These are phyloP conservation scores for Agarophyton chilense DNA, from an alignment of 23 red algal species.

Conservation along the genomic window DNA sequence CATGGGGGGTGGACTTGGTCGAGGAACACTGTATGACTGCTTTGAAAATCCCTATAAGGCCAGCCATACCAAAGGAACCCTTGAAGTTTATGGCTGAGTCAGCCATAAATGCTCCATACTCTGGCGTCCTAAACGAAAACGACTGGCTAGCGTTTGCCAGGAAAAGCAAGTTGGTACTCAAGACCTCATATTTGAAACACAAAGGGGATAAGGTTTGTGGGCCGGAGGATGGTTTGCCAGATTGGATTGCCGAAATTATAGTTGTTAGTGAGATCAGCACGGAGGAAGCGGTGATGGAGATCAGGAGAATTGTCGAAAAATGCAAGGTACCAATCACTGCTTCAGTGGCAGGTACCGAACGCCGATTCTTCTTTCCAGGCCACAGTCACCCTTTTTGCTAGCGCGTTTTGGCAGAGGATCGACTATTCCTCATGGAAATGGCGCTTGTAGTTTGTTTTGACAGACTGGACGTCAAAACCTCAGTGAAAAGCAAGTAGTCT, in stretches of 20 bases:
- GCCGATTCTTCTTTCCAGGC: conserved; percentile 52
- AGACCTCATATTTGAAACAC: conserved; percentile 67
- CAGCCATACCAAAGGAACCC: conserved; percentile 53
- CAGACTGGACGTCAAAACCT: too few species aligned
- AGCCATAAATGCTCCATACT: conserved; percentile 90
- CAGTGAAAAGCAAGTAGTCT: too few species aligned
- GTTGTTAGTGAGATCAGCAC: not conserved
- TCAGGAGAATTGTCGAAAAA: not conserved
- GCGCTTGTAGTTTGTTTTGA: too few species aligned
- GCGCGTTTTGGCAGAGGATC: not conserved
- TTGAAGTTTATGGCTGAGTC: conserved; percentile 69
- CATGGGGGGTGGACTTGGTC: conserved; percentile 98
- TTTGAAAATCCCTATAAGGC: conserved; percentile 82
- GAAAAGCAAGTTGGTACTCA: conserved; percentile 23
- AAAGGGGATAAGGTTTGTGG: conserved; percentile 82
- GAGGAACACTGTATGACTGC: conserved; percentile 94
- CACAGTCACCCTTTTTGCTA: conserved; percentile 48
- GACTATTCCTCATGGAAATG: too few species aligned
- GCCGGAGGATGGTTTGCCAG: conserved; percentile 85
- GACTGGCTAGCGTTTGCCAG: conserved; percentile 74
- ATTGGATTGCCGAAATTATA: conserved; percentile 87
- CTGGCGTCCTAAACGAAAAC: conserved; percentile 61
- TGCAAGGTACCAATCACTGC: conserved; percentile 54
- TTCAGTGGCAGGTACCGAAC: not conserved
- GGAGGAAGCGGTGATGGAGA: not conserved